Percentiles rank a stretch among this genome's conserved stretches.
Conservation (phyloP, 2,329 filamentous ascomycete genomes). For the Fusarium mundagurra region DNA sequence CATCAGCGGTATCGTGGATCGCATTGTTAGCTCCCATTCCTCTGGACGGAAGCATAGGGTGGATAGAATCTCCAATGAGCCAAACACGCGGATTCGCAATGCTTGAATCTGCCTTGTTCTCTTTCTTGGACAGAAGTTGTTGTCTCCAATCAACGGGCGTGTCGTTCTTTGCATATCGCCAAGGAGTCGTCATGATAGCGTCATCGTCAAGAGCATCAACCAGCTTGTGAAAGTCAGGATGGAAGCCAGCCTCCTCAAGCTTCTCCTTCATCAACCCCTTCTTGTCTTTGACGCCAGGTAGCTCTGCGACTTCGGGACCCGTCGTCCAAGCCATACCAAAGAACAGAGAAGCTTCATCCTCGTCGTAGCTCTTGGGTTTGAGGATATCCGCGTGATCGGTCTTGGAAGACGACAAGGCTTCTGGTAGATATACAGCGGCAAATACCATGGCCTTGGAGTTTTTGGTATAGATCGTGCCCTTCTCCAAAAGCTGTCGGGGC, state of each 20-base stretch:
- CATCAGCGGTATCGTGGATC: background rate
- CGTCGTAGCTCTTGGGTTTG: background rate
- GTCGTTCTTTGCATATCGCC: background rate
- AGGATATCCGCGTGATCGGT: rapidly evolving
- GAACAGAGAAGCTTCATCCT: background rate
- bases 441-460: background rate
- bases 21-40: background rate
- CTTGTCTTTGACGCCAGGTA: background rate
- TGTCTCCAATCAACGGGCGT: background rate
- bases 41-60: background rate
- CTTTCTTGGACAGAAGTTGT: rapidly evolving
- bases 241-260: background rate
- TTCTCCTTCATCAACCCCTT: background rate
- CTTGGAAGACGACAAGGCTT: background rate
- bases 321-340: background rate
- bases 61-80: background rate
- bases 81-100: background rate
- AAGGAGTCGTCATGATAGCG: background rate
- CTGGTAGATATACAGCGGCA: background rate
- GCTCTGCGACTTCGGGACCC: background rate
- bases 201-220: background rate
- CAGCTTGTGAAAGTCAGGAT: background rate
- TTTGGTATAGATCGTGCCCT: background rate
- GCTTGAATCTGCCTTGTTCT: rapidly evolving
- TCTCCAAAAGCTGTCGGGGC: background rate